Evolutionary conservation across 306 rosid genomes (phyloP).

Genomic region (Cercis canadensis): DNA sequence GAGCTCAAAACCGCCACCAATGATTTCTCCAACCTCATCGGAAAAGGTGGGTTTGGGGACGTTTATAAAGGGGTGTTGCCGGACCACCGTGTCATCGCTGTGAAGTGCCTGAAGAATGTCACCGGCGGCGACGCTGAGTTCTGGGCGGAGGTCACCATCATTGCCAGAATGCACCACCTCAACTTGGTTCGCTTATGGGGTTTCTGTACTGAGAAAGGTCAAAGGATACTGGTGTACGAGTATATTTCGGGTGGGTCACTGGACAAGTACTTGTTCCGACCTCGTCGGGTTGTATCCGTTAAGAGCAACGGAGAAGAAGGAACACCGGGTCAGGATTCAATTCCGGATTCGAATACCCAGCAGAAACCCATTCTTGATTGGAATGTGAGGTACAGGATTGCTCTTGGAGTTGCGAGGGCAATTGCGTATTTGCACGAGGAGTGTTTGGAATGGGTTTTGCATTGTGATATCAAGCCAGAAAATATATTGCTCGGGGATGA

Average conservation of each 20-base stretch:
- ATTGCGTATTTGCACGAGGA: slow-evolving; percentile 93
- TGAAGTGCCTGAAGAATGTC: slow-evolving; percentile 77
- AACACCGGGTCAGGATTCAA: neutral
- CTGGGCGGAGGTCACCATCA: slow-evolving; percentile 92
- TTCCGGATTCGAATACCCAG: neutral
- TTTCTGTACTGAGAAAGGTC: slow-evolving; percentile 86
- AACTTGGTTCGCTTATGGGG: slow-evolving; percentile 95
- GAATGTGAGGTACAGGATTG: slow-evolving; percentile 78
- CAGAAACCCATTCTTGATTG: slow-evolving; percentile 64
- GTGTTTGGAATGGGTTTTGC: slow-evolving; percentile 93
- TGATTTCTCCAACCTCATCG: slow-evolving; percentile 71
- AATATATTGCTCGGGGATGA: slow-evolving; percentile 80
- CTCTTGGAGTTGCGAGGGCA: slow-evolving; percentile 79
- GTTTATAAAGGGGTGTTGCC: slow-evolving; percentile 77
- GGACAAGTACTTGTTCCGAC: slow-evolving; percentile 63
- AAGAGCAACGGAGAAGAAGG: neutral
- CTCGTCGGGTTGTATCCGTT: slow-evolving; percentile 1
- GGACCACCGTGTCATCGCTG: slow-evolving; percentile 85
- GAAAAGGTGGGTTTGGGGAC: slow-evolving; percentile 89
- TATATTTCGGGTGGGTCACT: slow-evolving; percentile 77
- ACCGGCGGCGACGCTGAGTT: slow-evolving; percentile 82
- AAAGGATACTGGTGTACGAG: slow-evolving; percentile 83
- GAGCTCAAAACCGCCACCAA: slow-evolving; percentile 87
- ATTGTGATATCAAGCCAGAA: slow-evolving; percentile 90
- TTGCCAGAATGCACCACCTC: slow-evolving; percentile 95